Base-by-base conservation (phyloP, 2,329 filamentous ascomycete species). In the Penicillium sp. region DNA sequence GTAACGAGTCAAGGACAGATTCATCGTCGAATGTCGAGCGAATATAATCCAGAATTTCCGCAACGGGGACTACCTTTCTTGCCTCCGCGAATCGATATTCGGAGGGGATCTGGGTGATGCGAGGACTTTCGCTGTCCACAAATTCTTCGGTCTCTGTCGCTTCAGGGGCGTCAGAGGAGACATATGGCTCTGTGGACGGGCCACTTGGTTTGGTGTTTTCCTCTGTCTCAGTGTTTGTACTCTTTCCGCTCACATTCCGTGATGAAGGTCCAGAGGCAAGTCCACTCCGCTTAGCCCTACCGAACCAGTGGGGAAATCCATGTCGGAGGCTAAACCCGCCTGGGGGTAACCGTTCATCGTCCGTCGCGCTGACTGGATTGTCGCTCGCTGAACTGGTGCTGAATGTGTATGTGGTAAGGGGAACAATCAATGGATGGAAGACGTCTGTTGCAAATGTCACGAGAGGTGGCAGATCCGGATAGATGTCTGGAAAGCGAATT, bases 371-470 rank as follows among this genome's bases (percentile, higher is more conserved):
- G 58, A 92, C 88, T 0, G 90, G 90, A 46, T 89, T 90, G 53
- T 84, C 83, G 58, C 86, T 87, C 58, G 89, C 85, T 33, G 89
- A 85, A 54, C 89, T 87, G 58, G 90, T 92, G 41, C 90, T 89
- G 77, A 96, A 95, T 69, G 90, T 94, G 75, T 96, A 95, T 3
- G 91, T 96, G n/a, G 92, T 96, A 58, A 95, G 81, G 35, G 94
- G 92, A 7, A 92, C 92, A 63, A 97, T 87, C 41, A 99, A 81
- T 18, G 93, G 93, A 72, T 99, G 93, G 73, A 97, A 99, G 63
- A 97, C 88, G 71, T 97, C 93, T 64, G 90, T 95, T 44, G 86
- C 84, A 74, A 99, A 96, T 52, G 88, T 93, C 62, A 99, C 85
- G 18, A 92, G 80, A 9, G 94, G 94, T 49, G 93, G 90, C 20